Base-by-base conservation (phyloP, 148 eudicot species). In the Rhododendron henanense region DNA sequence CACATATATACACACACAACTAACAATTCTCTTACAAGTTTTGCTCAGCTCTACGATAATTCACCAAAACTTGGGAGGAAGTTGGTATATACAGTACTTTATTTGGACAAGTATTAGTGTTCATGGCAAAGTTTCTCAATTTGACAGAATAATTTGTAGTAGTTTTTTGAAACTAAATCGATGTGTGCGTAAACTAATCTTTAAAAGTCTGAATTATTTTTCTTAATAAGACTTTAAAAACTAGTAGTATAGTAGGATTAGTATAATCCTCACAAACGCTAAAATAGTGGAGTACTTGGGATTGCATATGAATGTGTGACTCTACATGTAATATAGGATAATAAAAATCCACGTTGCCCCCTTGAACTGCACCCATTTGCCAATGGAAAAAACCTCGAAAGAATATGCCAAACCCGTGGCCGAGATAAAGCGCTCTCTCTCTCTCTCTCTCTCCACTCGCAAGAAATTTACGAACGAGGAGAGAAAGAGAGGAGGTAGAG, bases 331-430 rank as follows among this genome's bases (percentile, higher is more conserved):
- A 31, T 31, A 31, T 65, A 8, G 31, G 61, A 55, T 55, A 55
- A 55, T 21, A 4, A 18, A 4, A 21, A 63, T 19, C 23, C 69
- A 63, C 69, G 69, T 21, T 63, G 69, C 67, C n/a, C 28, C 25
- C 10, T 2, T 21, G 25, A 63, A 63, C 28, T 1, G 69, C 28
- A 23, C 69, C 69, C 69, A 63, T 65, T 65, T n/a, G 31, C 14
- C 5, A 23, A n/a, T 23, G n/a, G 71, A 15, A 71, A 71, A 71
- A 33, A 71, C 7, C 76, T 14, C 41, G 0, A 33, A 71, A 14
- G 76, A 78, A 78, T 78, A 78, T 78, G 57, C 57, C 55, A 47
- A 78, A n/a, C 33, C 81, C 18, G 81, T 47, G 81, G 33, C 35
- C 2, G 35, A 21, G 5, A 10, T 5, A 67, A n/a, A 8, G 5